Conservation (phyloP, 768 basidiomycete species). For the Tulasnella sp. region DNA sequence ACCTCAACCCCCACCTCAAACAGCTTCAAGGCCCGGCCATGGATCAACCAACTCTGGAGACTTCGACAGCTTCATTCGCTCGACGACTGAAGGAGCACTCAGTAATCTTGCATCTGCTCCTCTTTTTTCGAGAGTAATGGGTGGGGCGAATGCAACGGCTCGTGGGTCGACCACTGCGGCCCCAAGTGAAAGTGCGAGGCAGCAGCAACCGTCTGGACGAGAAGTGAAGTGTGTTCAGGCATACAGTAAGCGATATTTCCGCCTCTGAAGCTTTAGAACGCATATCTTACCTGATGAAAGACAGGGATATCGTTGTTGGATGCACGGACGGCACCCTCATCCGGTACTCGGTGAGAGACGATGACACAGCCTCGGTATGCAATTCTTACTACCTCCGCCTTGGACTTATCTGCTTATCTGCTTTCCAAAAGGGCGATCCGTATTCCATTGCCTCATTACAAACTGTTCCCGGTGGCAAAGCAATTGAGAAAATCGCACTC, state of each 20-base stretch:
- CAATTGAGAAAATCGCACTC: conserved; percentile 71
- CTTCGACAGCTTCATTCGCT: conserved; percentile 9
- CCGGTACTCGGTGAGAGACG: conserved; percentile 60
- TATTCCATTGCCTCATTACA: conserved; percentile 62
- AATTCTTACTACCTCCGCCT: conserved; percentile 11
- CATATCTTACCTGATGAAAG: conserved; percentile 27
- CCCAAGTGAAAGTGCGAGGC: neutral
- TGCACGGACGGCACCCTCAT: conserved; percentile 76
- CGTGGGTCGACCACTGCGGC: neutral
- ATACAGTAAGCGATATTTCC: neutral
- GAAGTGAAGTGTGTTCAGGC: conserved; percentile 9
- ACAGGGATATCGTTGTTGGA: conserved; percentile 78
- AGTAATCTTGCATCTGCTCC: conserved; percentile 16
- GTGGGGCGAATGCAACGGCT: conserved; percentile 18
- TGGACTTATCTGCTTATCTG: conserved; percentile 24
- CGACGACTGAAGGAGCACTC: neutral
- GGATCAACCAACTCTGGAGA: neutral
- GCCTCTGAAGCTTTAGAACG: neutral
- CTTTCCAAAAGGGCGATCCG: conserved; percentile 32
- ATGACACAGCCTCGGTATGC: conserved; percentile 35
- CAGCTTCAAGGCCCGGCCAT: neutral
- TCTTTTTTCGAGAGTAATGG: conserved; percentile 18
- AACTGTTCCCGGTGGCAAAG: conserved; percentile 50
- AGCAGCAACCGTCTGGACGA: neutral
- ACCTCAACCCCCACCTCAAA: neutral